Conservation (phyloP, 768 basidiomycete species). For the Ramaria rubella region DNA sequence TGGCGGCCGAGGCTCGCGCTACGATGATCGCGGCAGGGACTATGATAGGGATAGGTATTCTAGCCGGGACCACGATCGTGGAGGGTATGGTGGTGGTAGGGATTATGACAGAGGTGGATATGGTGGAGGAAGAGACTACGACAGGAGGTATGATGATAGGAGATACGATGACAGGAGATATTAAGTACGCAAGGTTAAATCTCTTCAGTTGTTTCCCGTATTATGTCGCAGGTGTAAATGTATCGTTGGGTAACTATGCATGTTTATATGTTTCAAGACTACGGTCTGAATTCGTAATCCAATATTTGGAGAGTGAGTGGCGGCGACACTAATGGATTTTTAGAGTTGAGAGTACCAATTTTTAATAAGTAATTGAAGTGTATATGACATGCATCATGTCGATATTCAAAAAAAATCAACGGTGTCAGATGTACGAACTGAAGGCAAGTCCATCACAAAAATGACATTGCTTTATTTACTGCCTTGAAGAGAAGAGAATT, state of each 20-base stretch:
- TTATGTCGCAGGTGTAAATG: not conserved
- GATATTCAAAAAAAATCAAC: too few relatives aligned
- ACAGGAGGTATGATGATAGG: slow-evolving; percentile 22
- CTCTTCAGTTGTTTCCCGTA: slow-evolving; percentile 22
- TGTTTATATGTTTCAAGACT: not conserved
- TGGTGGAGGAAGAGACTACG: slow-evolving; percentile 16
- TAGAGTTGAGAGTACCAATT: too few relatives aligned
- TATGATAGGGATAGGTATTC: slow-evolving; percentile 24
- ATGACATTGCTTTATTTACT: too few relatives aligned
- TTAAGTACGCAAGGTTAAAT: slow-evolving; percentile 23
- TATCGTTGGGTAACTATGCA: not conserved
- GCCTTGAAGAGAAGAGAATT: too few relatives aligned
- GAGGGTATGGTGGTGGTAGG: slow-evolving; percentile 14
- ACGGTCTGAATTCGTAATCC: too few relatives aligned
- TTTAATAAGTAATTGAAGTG: too few relatives aligned
- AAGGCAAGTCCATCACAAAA: too few relatives aligned
- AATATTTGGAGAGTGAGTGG: too few relatives aligned
- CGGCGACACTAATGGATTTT: too few relatives aligned
- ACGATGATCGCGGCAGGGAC: slow-evolving; percentile 41
- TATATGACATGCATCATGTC: too few relatives aligned
- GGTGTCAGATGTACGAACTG: too few relatives aligned
- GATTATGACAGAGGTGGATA: slow-evolving; percentile 33
- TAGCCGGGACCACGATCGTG: slow-evolving; percentile 21
- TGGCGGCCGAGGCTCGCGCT: slow-evolving; percentile 32
- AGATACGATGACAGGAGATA: slow-evolving; percentile 41